Conservation (phyloP, 306 rosid species). For the Glycine soja region DNA sequence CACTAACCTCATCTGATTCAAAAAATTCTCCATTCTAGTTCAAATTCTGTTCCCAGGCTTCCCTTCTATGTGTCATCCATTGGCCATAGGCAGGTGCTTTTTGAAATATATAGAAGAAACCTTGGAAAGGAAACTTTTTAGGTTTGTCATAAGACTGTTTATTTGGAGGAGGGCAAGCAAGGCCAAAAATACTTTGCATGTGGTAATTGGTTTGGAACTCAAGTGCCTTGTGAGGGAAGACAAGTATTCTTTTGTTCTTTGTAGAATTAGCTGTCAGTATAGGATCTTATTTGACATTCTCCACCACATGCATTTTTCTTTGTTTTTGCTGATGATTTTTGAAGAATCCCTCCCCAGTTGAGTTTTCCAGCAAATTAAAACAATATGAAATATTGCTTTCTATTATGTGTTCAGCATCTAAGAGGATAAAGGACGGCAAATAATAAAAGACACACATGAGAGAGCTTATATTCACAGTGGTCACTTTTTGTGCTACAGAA, state of each 20-base stretch:
- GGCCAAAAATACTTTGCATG: conserved; percentile 70
- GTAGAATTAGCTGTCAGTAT: conserved; percentile 30
- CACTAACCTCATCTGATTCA: conserved; percentile 66
- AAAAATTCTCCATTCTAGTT: conserved; percentile 52
- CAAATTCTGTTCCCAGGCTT: conserved; percentile 33
- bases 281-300: conserved; percentile 34
- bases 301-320: neutral
- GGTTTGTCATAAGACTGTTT: conserved; percentile 5
- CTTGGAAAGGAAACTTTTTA: conserved; percentile 23
- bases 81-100: conserved; percentile 37
- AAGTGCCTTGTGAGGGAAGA: conserved; percentile 54
- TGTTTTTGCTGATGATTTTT: neutral
- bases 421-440: neutral
- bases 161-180: conserved; percentile 45
- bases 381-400: neutral
- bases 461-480: neutral
- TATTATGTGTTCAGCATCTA: conserved; percentile 8
- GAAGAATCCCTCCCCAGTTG: conserved; percentile 12
- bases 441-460: neutral
- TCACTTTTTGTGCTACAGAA: neutral
- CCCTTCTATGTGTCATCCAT: neutral
- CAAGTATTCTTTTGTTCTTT: conserved; percentile 62
- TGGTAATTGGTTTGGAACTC: conserved; percentile 56
- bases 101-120: conserved; percentile 55
- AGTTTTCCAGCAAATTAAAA: neutral